These are phyloP conservation scores for Cinchona pubescens DNA, from an alignment of 257 asterid species.

Conservation along the genomic window DNA sequence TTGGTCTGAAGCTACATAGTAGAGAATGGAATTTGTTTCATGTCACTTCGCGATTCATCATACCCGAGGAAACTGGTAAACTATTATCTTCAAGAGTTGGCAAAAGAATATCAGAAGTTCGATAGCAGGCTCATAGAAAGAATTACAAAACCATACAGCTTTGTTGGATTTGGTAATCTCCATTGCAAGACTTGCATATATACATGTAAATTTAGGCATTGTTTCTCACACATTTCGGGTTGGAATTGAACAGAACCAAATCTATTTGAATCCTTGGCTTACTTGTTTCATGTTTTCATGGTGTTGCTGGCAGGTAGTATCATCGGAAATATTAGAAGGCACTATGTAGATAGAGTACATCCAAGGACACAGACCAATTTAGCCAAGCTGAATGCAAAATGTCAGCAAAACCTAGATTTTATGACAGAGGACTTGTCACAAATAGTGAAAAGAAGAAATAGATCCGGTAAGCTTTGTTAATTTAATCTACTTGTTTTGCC, in stretches of 20 bases:
- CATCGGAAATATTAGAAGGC: slow-evolving; percentile 46
- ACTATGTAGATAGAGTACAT: slow-evolving; percentile 53
- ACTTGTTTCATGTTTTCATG: background rate
- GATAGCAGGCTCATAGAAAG: slow-evolving; percentile 27
- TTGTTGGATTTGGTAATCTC: slow-evolving; percentile 47
- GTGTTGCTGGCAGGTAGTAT: slow-evolving; percentile 31
- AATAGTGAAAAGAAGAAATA: slow-evolving; percentile 41
- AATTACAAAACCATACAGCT: slow-evolving; percentile 46
- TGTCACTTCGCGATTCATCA: slow-evolving; percentile 44
- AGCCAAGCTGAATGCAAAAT: slow-evolving; percentile 34
- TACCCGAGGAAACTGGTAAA: slow-evolving; percentile 58
- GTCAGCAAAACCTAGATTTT: slow-evolving; percentile 28
- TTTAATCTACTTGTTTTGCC: too few relatives aligned
- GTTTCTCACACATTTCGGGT: background rate
- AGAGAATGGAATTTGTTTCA: slow-evolving; percentile 56
- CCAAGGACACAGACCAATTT: slow-evolving; percentile 60
- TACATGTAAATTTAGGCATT: background rate
- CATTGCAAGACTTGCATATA: too few relatives aligned
- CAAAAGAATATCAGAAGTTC: slow-evolving; percentile 40
- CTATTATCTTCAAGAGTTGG: slow-evolving; percentile 53
- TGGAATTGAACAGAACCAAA: background rate
- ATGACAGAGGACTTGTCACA: slow-evolving; percentile 38
- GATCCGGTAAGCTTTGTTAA: slow-evolving; percentile 42
- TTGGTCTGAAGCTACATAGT: slow-evolving; percentile 43
- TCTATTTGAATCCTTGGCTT: background rate